Base-by-base conservation (phyloP, 1,139 yeast species). In the Citeromyces hawaiiensis region DNA sequence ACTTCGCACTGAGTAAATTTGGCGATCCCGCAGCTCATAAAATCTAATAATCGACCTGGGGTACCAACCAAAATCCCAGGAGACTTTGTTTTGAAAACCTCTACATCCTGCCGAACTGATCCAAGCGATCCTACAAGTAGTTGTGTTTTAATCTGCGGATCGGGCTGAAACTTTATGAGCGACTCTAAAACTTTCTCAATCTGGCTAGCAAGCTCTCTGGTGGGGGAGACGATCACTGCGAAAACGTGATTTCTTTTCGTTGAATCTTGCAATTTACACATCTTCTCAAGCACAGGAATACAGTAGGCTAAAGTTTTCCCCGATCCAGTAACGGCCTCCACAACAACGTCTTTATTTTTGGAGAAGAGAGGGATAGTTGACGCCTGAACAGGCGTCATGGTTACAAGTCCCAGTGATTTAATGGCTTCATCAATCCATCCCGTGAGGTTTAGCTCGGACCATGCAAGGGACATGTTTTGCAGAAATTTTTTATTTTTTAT, bases 361-460 rank as follows among this genome's bases (percentile, higher is more conserved):
- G 82, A 61, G 48, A 93, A 74, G 40, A 88, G 63, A 0, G 99
- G 98, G 39, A 91, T 83, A 0, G 94, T 82, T 0, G 97, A 76
- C 0, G 98, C 98, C 55, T 91, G 99, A 0, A 91, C 98, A 0
- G 99, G 96, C 0, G 99, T 91, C 96, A 91, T 87, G 13, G 73
- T 61, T 2, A 74, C 71, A 54, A 73, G 88, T 2, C 95, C 96
- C 47, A 82, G 59, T 2, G 88, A 73, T 15, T 62, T 60, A 23
- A 88, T 68, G 2, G 95, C 94, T 3, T 78, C 48, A 43, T 14
- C 68, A 53, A 39, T 38, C 42, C 43, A 39, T 29, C 40, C 38
- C 33, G 17, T 36, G 18, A 37, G 35, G n/a, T 34, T 38, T 30
- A 35, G 10, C 32, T 29, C 29, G 19, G 13, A 5, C 15, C 13